Base-by-base conservation (phyloP, 2,329 filamentous ascomycete species). In the Davidsoniella virescens region DNA sequence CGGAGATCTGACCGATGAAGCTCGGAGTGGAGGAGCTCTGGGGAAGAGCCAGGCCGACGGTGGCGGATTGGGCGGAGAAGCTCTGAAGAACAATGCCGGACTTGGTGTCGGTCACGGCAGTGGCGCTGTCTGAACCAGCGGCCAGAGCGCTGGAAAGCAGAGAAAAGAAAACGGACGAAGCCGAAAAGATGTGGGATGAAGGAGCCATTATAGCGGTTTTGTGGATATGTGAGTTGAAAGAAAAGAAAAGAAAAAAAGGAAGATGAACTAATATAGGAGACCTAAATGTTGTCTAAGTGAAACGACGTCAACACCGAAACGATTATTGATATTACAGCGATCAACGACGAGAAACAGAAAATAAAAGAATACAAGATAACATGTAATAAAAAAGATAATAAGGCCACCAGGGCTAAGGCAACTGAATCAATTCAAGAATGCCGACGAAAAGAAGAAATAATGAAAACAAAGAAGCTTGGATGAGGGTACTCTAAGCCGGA, bases 1-100 rank as follows among this genome's bases (percentile, higher is more conserved):
- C 66, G 16, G 66, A 62, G 10, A 73, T 61, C 53, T 71, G 70
- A 6, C 66, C 69, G 45, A 72, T 70, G 58, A 71, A 69, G n/a
- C 55, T 42, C 56, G 64, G 10, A 55, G 62, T 55, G 0, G 65
- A 60, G 8, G 59, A 61, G 41, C 64, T 58, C 26, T 44, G 29
- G 3, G 67, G 67, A 1, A 72, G 61, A 5, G 68, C 67, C 44
- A 72, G 62, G 52, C 64, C 68, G 44, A 71, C 64, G 7, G 54
- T 61, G 23, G 65, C 61, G 29, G 65, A 64, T 50, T 66, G 63
- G 7, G 50, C 26, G 14, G 47, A 49, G 56, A 66, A 67, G 17
- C 62, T 59, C 55, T 66, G 49, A 39, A 55, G 53, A 10, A 45
- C 45, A 38, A 55, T 52, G 40, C 54, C 51, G 29, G 54, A 53